A percentile compares a stretch with the other conserved stretches of the same genome.
Conservation (phyloP, 1,284 basidiomycete species). For the Melampsora americana region DNA sequence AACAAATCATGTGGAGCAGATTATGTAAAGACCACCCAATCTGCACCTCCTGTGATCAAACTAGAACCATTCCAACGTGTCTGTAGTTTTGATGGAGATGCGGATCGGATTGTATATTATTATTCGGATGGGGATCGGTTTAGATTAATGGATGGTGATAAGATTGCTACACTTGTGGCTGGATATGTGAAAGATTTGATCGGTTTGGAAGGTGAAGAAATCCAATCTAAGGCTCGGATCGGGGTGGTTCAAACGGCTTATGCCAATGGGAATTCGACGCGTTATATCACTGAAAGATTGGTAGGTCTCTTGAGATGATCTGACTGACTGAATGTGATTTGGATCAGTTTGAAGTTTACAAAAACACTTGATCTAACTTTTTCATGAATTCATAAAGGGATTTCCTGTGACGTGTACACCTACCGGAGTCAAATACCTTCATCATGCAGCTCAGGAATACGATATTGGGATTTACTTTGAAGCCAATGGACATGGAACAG, state of each 20-base stretch:
- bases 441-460: constrained; percentile 92
- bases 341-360: constrained; percentile 8
- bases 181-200: constrained; percentile 89
- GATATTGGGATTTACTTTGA: constrained; percentile 98
- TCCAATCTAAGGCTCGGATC: constrained; percentile 61
- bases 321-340: not conserved
- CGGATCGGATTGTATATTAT: constrained; percentile 94
- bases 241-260: constrained; percentile 98
- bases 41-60: constrained; percentile 71
- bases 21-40: constrained; percentile 91
- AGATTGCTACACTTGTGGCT: constrained; percentile 90
- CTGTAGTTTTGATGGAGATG: constrained; percentile 94
- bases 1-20: constrained; percentile 68
- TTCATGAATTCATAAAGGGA: constrained; percentile 59
- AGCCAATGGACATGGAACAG: constrained; percentile 97
- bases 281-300: constrained; percentile 68
- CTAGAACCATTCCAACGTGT: constrained; percentile 73
- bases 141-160: constrained; percentile 94
- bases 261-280: constrained; percentile 94
- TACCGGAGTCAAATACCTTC: constrained; percentile 96
- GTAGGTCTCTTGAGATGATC: constrained; percentile 57
- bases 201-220: constrained; percentile 64
- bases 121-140: constrained; percentile 71
- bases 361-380: constrained; percentile 12
- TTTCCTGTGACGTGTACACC: constrained; percentile 92